These are phyloP conservation scores for Globisporangium polare DNA, from an alignment of 352 stramenopile genomes.

Conservation along the genomic window DNA sequence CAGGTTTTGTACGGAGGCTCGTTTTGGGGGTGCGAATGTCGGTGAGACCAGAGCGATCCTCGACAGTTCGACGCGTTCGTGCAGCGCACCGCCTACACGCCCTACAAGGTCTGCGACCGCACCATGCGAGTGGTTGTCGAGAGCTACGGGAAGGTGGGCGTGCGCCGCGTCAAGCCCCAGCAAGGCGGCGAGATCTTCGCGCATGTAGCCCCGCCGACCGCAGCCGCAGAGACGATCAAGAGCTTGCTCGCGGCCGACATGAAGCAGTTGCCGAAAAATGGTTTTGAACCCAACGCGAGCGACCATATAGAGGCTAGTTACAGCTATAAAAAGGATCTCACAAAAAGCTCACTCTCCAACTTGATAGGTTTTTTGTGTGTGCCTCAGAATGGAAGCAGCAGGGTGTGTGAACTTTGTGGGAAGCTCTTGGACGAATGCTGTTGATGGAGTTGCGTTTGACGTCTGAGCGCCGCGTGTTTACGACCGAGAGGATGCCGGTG, in stretches of 20 bases:
- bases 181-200: neutral
- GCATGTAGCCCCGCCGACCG: neutral
- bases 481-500: neutral
- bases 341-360: too few species aligned
- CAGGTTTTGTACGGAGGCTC: neutral
- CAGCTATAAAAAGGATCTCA: neutral
- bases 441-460: too few species aligned
- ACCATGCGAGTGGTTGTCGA: neutral
- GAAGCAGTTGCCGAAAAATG: neutral
- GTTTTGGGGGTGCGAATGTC: neutral
- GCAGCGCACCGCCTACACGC: neutral
- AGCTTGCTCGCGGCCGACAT: neutral
- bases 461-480: neutral
- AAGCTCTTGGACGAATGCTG: neutral
- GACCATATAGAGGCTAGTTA: neutral
- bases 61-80: neutral
- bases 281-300: neutral
- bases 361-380: neutral
- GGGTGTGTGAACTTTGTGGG: too few species aligned
- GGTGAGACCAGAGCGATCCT: neutral
- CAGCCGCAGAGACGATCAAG: neutral
- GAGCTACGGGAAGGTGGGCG: neutral
- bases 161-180: neutral
- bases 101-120: neutral
- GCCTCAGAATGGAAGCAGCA: neutral